Percentiles rank a stretch among this genome's conserved stretches.
Evolutionary conservation across 2,329 filamentous ascomycete species (phyloP).

Genomic region (Ascomycota sp.): DNA sequence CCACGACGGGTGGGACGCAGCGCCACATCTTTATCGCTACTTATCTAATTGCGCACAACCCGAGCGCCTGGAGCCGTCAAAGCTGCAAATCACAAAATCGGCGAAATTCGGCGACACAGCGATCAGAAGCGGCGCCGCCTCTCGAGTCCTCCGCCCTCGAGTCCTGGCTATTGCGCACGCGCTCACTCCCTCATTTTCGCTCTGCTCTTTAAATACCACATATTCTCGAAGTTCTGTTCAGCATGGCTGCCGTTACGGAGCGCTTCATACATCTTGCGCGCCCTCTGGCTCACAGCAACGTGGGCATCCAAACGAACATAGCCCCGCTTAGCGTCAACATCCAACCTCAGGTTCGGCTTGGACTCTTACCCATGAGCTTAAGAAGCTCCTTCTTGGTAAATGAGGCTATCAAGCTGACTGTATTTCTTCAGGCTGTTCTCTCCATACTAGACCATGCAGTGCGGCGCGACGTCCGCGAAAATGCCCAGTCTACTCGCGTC

Average conservation of each 20-base stretch:
- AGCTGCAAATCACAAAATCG: slow-evolving; percentile 21
- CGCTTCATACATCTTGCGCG: slow-evolving; percentile 89
- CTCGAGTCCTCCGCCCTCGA: slow-evolving; percentile 3
- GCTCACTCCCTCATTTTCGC: slow-evolving; percentile 2
- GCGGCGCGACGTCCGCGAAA: slow-evolving; percentile 51
- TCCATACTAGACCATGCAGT: slow-evolving; percentile 83
- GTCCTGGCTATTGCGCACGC: slow-evolving; percentile 4
- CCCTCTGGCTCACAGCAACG: slow-evolving; percentile 63
- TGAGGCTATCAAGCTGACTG: neutral
- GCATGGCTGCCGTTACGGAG: slow-evolving; percentile 61
- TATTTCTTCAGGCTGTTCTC: slow-evolving; percentile 36
- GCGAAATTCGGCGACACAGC: slow-evolving; percentile 18
- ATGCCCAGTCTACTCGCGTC: slow-evolving; percentile 74
- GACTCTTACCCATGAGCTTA: too few species aligned
- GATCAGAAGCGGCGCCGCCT: slow-evolving; percentile 9
- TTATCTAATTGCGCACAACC: slow-evolving; percentile 38
- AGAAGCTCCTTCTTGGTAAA: slow-evolving; percentile 1
- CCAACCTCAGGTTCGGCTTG: slow-evolving; percentile 63
- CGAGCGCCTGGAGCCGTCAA: slow-evolving; percentile 17
- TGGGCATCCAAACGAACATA: slow-evolving; percentile 67
- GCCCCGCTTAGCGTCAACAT: slow-evolving; percentile 86
- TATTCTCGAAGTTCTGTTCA: slow-evolving; percentile 22
- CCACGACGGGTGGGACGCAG: neutral
- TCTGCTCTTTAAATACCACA: slow-evolving; percentile 4
- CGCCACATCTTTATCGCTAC: slow-evolving; percentile 16